Evolutionary conservation across 148 eudicot species (phyloP).

Genomic region (Vaccinium myrtillus): DNA sequence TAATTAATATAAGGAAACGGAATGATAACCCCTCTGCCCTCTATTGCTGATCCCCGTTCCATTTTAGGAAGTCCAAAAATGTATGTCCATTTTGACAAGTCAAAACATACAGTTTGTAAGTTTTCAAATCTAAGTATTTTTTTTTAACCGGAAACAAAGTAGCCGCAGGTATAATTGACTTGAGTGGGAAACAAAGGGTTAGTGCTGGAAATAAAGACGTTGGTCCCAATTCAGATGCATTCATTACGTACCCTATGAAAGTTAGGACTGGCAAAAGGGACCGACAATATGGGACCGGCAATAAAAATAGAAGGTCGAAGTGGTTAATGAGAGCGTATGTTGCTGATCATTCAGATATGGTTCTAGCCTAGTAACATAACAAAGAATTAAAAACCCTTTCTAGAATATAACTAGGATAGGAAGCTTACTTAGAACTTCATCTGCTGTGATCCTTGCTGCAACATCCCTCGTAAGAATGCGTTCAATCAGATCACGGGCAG

Average conservation of each 20-base stretch:
- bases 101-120: neutral
- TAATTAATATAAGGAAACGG: neutral
- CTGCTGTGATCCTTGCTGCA: constrained; percentile 64
- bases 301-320: neutral
- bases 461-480: constrained; percentile 71
- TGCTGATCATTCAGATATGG: neutral
- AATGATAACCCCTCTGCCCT: neutral
- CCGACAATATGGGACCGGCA: neutral
- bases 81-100: neutral
- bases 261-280: neutral
- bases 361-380: neutral
- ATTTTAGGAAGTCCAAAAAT: neutral
- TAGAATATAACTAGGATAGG: neutral
- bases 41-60: neutral
- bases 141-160: neutral
- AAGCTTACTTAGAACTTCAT: constrained; percentile 82
- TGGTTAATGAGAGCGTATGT: neutral
- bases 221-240: neutral
- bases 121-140: neutral
- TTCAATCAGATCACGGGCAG: constrained; percentile 75
- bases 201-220: neutral
- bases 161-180: neutral
- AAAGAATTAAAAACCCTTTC: neutral
- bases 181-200: neutral
- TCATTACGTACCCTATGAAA: neutral